Evolutionary conservation across 2,329 filamentous ascomycete genomes (phyloP).

Genomic region (Aspergillus ustus): DNA sequence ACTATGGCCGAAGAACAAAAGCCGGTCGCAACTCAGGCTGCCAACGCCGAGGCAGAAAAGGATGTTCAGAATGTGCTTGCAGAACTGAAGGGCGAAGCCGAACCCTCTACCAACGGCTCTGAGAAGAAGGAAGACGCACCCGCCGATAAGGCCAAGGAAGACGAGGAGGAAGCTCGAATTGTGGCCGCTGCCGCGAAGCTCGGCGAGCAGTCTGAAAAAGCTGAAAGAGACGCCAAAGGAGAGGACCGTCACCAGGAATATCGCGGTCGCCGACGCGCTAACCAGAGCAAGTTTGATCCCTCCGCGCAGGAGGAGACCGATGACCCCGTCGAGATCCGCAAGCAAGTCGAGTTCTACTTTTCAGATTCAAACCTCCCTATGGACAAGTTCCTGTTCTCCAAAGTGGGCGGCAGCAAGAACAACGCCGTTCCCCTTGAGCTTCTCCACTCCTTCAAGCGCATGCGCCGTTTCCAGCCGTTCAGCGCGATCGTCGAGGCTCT

Average conservation of each 20-base stretch:
- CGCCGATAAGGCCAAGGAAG: conserved; percentile 25
- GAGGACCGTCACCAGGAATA: conserved; percentile 30
- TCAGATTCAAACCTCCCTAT: conserved; percentile 85
- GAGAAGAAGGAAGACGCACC: conserved; percentile 30
- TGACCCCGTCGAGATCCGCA: conserved; percentile 79
- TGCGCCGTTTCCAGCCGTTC: conserved; percentile 92
- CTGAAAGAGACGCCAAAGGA: conserved; percentile 29
- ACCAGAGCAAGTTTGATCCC: conserved; percentile 74
- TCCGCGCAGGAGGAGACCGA: conserved; percentile 70
- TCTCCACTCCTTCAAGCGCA: conserved; percentile 89
- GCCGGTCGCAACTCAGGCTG: conserved; percentile 33
- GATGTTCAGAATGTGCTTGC: conserved; percentile 52
- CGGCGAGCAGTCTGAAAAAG: conserved; percentile 43
- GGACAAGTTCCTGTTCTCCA: conserved; percentile 84
- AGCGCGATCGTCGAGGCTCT: conserved; percentile 81
- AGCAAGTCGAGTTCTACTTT: conserved; percentile 97
- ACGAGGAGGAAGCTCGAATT: conserved; percentile 44
- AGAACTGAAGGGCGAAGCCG: conserved; percentile 47
- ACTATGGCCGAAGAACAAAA: conserved; percentile 47
- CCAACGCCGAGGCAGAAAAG: conserved; percentile 50
- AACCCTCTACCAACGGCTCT: conserved; percentile 21
- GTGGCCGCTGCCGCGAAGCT: conserved; percentile 43
- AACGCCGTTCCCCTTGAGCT: conserved; percentile 73
- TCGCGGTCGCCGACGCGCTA: conserved; percentile 41
- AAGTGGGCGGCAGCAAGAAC: conserved; percentile 77